Base-by-base conservation (phyloP, 2,329 filamentous ascomycete genomes). In the Gaeumannomyces tritici region DNA sequence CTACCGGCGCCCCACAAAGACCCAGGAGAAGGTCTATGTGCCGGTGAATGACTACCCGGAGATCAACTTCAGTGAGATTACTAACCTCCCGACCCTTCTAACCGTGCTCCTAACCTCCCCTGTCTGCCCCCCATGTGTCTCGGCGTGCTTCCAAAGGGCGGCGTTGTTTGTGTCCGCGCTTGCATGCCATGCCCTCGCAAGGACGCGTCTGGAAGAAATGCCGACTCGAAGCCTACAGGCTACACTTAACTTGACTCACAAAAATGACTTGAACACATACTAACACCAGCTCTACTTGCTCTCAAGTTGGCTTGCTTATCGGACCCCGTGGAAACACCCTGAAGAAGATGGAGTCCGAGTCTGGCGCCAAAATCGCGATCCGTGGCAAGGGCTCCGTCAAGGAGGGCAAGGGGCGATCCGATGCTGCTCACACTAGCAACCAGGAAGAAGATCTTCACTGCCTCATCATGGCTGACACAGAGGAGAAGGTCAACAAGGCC, bases 31-130 rank as follows among this genome's bases (percentile, higher is more conserved):
- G 84, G 96, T 99, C 89, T 99, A 99, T 77, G 95, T 99, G 77
- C 95, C 95, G 76, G 95, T 99, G 82, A 99, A 99, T 86, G 95
- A 99, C 79, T 99, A 99, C 78, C 95, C 95, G 84, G 95, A 99
- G 79, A 98, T 99, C 88, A 99, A 99, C 89, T 99, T 99, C 91
- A 99, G 95, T 99, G 97, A 93, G 93, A 93, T 95, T 93, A 89
- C 93, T 96, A 96, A 96, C 91, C 92, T 91, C 92, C 87, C 88
- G 89, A 90, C 87, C 81, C 77, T 83, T 84, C 87, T 89, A 88
- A 89, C 80, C 77, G 80, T 79, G 26, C 27, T 59, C 61, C 55
- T 55, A 51, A 60, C 58, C 35, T 27, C 24, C 26, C 58, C 58
- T 13, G 28, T 33, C 15, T 47, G n/a, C n/a, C 56, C 42, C 61